These are phyloP conservation scores for Gossypium anomalum DNA, from an alignment of 345 rosid species.

Conservation along the genomic window DNA sequence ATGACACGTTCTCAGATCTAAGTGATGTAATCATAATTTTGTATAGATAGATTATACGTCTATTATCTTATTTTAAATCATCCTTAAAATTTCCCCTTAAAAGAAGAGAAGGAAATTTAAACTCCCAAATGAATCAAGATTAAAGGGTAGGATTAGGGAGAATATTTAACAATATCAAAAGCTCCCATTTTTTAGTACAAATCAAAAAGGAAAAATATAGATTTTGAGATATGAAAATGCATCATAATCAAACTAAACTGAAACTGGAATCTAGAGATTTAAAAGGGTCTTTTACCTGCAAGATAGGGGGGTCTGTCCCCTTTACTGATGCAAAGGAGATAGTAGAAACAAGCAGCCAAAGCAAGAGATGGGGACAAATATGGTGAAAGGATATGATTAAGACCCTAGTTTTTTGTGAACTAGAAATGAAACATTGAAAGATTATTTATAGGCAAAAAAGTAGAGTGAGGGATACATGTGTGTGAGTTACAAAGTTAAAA, in stretches of 20 bases:
- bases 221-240: not conserved
- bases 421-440: slow-evolving; percentile 10
- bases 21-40: not conserved
- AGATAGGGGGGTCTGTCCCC: not conserved
- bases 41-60: not conserved
- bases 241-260: not conserved
- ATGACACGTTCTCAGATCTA: not conserved
- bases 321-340: slow-evolving; percentile 8
- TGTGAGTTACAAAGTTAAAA: slow-evolving; percentile 5
- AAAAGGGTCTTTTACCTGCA: not conserved
- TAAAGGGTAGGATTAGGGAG: not conserved
- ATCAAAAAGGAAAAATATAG: not conserved
- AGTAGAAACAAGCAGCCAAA: not conserved
- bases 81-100: not conserved
- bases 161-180: not conserved
- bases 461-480: not conserved
- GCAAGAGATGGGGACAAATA: not conserved
- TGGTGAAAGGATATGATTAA: not conserved
- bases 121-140: not conserved
- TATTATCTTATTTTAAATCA: not conserved
- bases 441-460: slow-evolving; percentile 17
- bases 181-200: not conserved
- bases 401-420: not conserved
- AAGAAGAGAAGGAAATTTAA: not conserved
- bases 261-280: not conserved